Conservation (phyloP, 805 yeast species). For the Vanderwaltozyma verrucispora region DNA sequence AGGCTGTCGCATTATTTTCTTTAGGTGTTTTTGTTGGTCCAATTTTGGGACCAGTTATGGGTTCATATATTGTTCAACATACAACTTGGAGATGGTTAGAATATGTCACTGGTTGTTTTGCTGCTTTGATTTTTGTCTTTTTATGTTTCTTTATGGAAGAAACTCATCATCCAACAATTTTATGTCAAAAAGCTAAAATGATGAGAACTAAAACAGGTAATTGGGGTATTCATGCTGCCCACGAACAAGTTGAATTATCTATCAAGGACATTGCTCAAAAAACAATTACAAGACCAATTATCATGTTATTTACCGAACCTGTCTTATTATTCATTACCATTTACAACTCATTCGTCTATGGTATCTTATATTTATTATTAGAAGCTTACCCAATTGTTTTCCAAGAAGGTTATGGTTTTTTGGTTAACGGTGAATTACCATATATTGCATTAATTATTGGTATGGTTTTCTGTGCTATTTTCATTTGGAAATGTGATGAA, state of each 20-base stretch:
- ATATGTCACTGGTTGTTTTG: constrained; percentile 56
- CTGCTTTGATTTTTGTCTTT: constrained; percentile 31
- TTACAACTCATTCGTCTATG: constrained; percentile 72
- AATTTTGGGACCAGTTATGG: constrained; percentile 68
- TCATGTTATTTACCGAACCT: constrained; percentile 61
- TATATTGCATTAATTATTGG: constrained; percentile 71
- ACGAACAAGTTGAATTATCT: constrained; percentile 50
- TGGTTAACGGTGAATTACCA: constrained; percentile 50
- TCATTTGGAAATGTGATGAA: constrained; percentile 43
- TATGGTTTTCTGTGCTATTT: constrained; percentile 44
- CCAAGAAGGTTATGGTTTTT: constrained; percentile 47
- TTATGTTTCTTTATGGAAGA: constrained; percentile 40
- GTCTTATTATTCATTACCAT: constrained; percentile 56
- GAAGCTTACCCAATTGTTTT: constrained; percentile 73
- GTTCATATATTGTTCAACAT: constrained; percentile 50
- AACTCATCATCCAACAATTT: constrained; percentile 60
- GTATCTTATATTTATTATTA: constrained; percentile 61
- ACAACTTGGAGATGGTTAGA: constrained; percentile 80
- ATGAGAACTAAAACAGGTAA: constrained; percentile 62
- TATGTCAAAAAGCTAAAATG: constrained; percentile 49
- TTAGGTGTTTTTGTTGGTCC: constrained; percentile 75
- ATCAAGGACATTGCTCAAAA: constrained; percentile 50
- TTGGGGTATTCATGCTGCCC: constrained; percentile 77
- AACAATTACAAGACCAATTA: constrained; percentile 57
- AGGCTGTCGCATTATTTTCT: constrained; percentile 60